These are phyloP conservation scores for Domatiomyces catenatus DNA, from an alignment of 2,329 filamentous ascomycete genomes.

Conservation along the genomic window DNA sequence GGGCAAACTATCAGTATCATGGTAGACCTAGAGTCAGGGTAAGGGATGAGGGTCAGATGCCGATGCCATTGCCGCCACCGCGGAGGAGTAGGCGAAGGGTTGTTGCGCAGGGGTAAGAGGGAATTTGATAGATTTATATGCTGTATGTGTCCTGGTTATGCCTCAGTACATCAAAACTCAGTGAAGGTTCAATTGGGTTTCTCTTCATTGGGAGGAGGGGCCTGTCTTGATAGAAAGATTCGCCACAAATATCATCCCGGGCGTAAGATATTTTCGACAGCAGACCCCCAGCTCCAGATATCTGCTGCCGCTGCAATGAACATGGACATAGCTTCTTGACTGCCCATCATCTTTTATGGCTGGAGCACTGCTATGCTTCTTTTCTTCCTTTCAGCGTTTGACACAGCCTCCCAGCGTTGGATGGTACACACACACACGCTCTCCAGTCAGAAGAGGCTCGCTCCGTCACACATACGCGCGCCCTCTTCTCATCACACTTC, in stretches of 20 bases:
- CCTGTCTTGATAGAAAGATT: background rate
- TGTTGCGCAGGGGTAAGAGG: background rate
- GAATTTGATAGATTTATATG: background rate
- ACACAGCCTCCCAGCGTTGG: background rate
- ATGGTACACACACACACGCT: background rate
- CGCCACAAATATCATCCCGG: background rate
- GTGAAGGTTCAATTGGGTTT: background rate
- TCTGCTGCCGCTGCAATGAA: background rate
- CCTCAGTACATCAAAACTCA: background rate
- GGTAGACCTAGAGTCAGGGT: slow-evolving; percentile 8
- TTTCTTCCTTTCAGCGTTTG: background rate
- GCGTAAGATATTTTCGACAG: background rate
- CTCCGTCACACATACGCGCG: background rate
- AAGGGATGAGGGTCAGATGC: slow-evolving; percentile 5
- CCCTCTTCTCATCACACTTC: slow-evolving; percentile 2
- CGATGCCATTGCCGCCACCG: too few species aligned
- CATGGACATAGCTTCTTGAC: slow-evolving; percentile 4
- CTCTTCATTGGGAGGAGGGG: background rate
- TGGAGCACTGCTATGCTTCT: background rate
- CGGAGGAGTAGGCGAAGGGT: slow-evolving; percentile 2
- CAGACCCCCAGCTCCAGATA: background rate
- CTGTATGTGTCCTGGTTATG: background rate
- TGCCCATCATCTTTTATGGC: background rate
- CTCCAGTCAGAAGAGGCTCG: background rate
- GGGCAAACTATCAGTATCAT: slow-evolving; percentile 13